Conservation (phyloP, 805 yeast species). For the Metschnikowia peoriensis region DNA sequence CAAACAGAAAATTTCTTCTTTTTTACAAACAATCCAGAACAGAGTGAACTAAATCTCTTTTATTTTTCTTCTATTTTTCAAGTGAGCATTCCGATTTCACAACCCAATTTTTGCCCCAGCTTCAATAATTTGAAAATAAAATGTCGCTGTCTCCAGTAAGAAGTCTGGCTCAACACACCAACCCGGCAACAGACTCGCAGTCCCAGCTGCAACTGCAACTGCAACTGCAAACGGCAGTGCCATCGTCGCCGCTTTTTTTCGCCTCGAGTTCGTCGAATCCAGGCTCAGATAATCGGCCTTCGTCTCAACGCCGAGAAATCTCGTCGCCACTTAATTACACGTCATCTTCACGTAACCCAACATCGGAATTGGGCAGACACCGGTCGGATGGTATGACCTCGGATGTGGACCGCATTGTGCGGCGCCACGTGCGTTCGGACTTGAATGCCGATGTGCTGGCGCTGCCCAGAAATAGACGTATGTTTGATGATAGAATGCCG, state of each 20-base stretch:
- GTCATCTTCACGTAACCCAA: slow-evolving; percentile 35
- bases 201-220: slow-evolving; percentile 26
- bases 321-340: slow-evolving; percentile 54
- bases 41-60: too few relatives aligned
- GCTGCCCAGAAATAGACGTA: slow-evolving; percentile 57
- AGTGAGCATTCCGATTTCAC: too few relatives aligned
- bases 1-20: too few relatives aligned
- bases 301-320: slow-evolving; percentile 28
- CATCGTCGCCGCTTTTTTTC: slow-evolving; percentile 58
- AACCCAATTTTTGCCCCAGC: too few relatives aligned
- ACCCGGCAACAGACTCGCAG: slow-evolving; percentile 1
- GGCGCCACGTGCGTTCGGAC: slow-evolving; percentile 72
- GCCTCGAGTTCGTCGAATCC: slow-evolving; percentile 47
- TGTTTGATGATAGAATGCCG: slow-evolving; percentile 44
- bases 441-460: slow-evolving; percentile 70
- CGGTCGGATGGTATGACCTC: slow-evolving; percentile 46
- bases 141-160: slow-evolving; percentile 22
- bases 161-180: slow-evolving; percentile 17
- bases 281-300: slow-evolving; percentile 30
- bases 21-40: too few relatives aligned
- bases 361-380: slow-evolving; percentile 37
- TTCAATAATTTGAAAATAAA: too few relatives aligned
- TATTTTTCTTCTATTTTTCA: too few relatives aligned
- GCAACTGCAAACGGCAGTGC: slow-evolving; percentile 43
- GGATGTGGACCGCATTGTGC: slow-evolving; percentile 42